A percentile compares a stretch with the other conserved stretches of the same genome.
phyloP scores from a whole-genome alignment of 176 grass and related monocot genomes.

The Chloris gayana region DNA sequence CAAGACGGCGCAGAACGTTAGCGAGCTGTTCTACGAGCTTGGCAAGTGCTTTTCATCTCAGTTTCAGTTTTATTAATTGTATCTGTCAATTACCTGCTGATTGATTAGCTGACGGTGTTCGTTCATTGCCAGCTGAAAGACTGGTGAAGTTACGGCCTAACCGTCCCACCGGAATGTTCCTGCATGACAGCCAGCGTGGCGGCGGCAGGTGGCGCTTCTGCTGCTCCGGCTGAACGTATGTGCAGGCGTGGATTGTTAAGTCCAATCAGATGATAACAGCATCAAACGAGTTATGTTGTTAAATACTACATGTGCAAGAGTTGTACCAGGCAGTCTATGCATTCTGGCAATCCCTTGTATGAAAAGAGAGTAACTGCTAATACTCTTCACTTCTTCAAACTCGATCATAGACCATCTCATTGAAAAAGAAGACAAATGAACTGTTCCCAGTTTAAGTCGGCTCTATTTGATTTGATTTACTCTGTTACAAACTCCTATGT shows the following conservation, averaged over 20 bases:
- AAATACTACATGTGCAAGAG: neutral
- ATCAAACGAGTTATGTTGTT: neutral
- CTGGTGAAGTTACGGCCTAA: slow-evolving; percentile 48
- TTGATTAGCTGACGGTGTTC: neutral
- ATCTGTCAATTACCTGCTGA: neutral
- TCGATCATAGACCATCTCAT: neutral
- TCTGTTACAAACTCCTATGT: neutral
- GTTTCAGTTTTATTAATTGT: neutral
- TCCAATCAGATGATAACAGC: neutral
- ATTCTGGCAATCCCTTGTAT: neutral
- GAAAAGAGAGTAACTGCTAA: neutral
- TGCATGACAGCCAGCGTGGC: slow-evolving; percentile 25
- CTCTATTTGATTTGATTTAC: neutral
- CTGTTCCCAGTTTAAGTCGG: neutral
- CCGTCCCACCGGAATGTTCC: slow-evolving; percentile 41
- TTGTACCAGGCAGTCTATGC: neutral
- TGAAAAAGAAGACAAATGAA: neutral
- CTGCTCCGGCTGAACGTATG: slow-evolving; percentile 51
- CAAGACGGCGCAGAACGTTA: slow-evolving; percentile 71
- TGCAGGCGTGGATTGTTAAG: neutral
- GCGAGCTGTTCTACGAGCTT: slow-evolving; percentile 79
- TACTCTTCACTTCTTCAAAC: neutral
- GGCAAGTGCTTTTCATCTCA: slow-evolving; percentile 37
- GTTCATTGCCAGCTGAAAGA: slow-evolving; percentile 52
- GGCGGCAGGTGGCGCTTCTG: slow-evolving; percentile 44